Base-by-base conservation (phyloP, 305 asterid genomes). In the Fraxinus angustifolia region DNA sequence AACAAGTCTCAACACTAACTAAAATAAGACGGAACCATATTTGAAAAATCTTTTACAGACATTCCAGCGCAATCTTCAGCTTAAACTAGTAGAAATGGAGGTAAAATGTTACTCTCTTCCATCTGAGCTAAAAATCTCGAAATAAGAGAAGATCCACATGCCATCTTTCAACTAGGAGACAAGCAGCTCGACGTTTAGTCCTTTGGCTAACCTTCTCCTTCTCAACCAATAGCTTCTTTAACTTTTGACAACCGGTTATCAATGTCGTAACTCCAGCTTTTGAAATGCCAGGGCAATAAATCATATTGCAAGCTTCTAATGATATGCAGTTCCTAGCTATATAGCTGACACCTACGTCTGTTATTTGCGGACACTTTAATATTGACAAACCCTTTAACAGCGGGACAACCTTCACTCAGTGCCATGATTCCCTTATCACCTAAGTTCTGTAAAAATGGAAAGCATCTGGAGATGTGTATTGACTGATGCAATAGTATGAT, bases 321-420 rank as follows among this genome's bases (percentile, higher is more conserved):
- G 33, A 62, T 56, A 8, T 0, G 23, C 67, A 56, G 8, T 56
- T 56, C 67, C 67, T 7, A n/a, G 67, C 67, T 56, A 56, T 17
- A 56, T 87, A 48, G 79, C 76, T 60, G 6, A 87, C 71, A 53
- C 91, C 90, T 5, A 80, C 83, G 50, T 87, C 88, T 33, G 91
- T 85, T 85, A 88, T 78, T 65, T 74, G 86, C 26, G 85, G 89
- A 74, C 90, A 87, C 62, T 85, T 88, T 4, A 90, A 87, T 48
- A 88, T 65, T 38, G 82, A 89, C 53, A 88, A 38, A 68, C 87
- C 90, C 85, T 77, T 88, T 19, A 88, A 84, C 48, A 85, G 40
- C 0, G n/a, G 83, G 87, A 65, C 90, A 88, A 4, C 90, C 91
- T 79, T 88, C 88, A 10, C 90, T 86, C 35, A 87, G 19, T 87